phyloP scores from a whole-genome alignment of 306 rosid genomes.

The Macrotyloma uniflorum region DNA sequence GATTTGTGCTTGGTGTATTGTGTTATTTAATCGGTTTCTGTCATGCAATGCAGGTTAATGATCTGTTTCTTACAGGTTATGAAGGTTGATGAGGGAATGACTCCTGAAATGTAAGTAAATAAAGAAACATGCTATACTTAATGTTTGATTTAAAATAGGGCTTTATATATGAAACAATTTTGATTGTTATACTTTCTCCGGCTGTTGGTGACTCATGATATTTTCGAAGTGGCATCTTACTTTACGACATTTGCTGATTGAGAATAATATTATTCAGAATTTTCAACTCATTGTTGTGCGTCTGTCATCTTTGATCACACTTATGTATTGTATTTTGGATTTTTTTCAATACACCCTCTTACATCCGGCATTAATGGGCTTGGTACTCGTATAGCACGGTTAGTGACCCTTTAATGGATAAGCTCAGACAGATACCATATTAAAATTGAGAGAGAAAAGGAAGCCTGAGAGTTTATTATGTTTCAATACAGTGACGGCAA shows the following conservation, averaged over 20 bases:
- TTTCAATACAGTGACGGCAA: no score
- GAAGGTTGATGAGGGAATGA: slow-evolving; percentile 98
- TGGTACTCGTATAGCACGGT: no score
- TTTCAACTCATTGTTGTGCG: neutral
- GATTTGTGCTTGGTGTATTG: slow-evolving; percentile 27
- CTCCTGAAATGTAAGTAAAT: slow-evolving; percentile 82
- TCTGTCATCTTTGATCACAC: neutral
- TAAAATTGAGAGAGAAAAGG: no score
- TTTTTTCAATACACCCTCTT: no score
- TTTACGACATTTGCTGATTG: neutral
- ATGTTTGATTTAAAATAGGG: slow-evolving; percentile 9
- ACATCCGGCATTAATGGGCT: no score
- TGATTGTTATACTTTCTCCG: slow-evolving; percentile 1
- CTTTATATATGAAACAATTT: neutral
- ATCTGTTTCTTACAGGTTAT: slow-evolving; percentile 62
- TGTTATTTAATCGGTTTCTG: slow-evolving; percentile 18
- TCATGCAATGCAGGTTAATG: slow-evolving; percentile 10
- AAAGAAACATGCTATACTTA: slow-evolving; percentile 12
- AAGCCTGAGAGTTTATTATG: no score
- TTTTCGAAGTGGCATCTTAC: slow-evolving; percentile 20
- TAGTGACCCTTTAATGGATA: no score
- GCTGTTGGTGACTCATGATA: neutral
- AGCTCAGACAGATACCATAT: no score
- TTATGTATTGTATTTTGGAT: no score
- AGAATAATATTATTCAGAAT: slow-evolving; percentile 5